phyloP scores from a whole-genome alignment of 495 filamentous ascomycete species.

The Apodospora peruviana region DNA sequence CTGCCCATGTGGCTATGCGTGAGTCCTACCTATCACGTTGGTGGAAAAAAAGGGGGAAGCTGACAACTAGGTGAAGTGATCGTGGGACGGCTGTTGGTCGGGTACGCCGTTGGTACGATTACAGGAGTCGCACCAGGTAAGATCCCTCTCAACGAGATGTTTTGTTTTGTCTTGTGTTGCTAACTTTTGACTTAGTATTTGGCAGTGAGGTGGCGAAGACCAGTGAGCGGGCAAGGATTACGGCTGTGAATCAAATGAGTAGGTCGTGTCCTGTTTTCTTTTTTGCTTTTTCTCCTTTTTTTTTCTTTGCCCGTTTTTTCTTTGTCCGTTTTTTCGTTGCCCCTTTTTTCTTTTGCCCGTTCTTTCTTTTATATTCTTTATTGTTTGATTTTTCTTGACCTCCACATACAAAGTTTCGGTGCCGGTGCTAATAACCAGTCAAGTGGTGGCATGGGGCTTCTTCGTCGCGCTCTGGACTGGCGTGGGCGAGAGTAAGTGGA shows the following conservation, averaged over 20 bases:
- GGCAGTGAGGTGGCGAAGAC: constrained; percentile 37
- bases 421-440: neutral
- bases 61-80: too few species aligned
- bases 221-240: constrained; percentile 42
- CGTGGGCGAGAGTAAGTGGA: constrained; percentile 33
- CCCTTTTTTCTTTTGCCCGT: too few species aligned
- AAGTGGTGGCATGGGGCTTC: constrained; percentile 51
- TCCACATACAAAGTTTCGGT: too few species aligned
- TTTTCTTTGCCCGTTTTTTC: too few species aligned
- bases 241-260: constrained; percentile 37
- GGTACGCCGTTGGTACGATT: constrained; percentile 45
- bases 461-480: constrained; percentile 39
- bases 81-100: constrained; percentile 46
- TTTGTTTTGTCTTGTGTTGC: too few species aligned
- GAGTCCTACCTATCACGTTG: constrained; percentile 2
- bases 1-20: constrained; percentile 45
- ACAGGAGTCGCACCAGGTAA: constrained; percentile 39
- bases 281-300: neutral
- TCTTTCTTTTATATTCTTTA: too few species aligned
- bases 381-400: too few species aligned
- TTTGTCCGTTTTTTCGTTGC: too few species aligned
- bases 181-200: too few species aligned
- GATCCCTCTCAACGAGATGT: neutral
- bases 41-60: neutral
- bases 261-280: neutral